A percentile compares a stretch with the other conserved stretches of the same genome.
Conservation (phyloP, 495 filamentous ascomycete genomes). For the Sordaria brevicollis region DNA sequence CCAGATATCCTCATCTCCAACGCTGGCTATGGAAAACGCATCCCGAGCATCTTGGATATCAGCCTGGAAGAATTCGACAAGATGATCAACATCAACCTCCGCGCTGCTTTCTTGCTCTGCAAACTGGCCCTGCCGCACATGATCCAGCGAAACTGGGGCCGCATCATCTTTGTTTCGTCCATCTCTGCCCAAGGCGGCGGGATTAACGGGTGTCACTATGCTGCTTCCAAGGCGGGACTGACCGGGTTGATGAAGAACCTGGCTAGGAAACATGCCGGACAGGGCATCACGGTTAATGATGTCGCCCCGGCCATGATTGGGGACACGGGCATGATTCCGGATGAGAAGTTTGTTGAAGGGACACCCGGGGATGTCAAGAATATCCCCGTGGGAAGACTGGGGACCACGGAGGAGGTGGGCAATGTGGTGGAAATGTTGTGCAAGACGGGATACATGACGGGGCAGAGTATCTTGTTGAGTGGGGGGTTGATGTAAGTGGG, state of each 20-base stretch:
- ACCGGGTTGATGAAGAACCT: conserved; percentile 58
- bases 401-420: conserved; percentile 56
- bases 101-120: conserved; percentile 53
- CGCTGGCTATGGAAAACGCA: conserved; percentile 25
- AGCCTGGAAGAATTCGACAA: conserved; percentile 54
- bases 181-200: conserved; percentile 57
- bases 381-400: conserved; percentile 52
- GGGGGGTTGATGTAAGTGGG: conserved; percentile 38
- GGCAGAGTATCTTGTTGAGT: conserved; percentile 46
- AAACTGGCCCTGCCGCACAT: conserved; percentile 57
- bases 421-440: conserved; percentile 59
- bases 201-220: conserved; percentile 62
- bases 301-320: conserved; percentile 69
- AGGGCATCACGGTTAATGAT: conserved; percentile 64
- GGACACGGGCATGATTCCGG: conserved; percentile 56
- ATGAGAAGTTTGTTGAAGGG: conserved; percentile 37
- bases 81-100: conserved; percentile 54
- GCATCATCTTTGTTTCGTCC: conserved; percentile 58
- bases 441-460: conserved; percentile 61
- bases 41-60: conserved; percentile 26
- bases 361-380: conserved; percentile 39
- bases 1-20: conserved; percentile 55
- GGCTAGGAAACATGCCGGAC: conserved; percentile 47
- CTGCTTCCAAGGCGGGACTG: conserved; percentile 53
- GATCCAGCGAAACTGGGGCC: conserved; percentile 51